These are phyloP conservation scores for Penicillium desertorum DNA, from an alignment of 495 filamentous ascomycete genomes.

Conservation along the genomic window DNA sequence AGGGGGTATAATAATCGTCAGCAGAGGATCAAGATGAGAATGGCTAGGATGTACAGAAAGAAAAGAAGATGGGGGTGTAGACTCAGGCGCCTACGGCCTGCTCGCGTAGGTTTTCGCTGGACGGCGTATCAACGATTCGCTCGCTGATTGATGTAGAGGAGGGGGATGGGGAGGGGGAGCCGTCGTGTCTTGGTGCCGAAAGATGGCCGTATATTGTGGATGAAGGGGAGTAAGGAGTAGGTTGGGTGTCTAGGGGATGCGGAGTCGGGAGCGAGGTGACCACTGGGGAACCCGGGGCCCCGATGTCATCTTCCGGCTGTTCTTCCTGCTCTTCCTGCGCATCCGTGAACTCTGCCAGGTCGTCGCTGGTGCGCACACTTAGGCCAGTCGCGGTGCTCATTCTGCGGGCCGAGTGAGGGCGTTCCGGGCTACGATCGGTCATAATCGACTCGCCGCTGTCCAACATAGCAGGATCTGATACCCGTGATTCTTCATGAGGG, in stretches of 20 bases:
- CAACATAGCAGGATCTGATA: constrained; percentile 38
- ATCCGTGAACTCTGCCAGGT: constrained; percentile 27
- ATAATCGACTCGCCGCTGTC: constrained; percentile 35
- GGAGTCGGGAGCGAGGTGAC: not conserved
- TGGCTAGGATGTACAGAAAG: constrained; percentile 25
- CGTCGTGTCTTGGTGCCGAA: constrained; percentile 16
- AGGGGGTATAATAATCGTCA: constrained; percentile 35
- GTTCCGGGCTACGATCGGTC: constrained; percentile 27
- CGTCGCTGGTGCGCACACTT: constrained; percentile 33
- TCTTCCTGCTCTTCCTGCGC: constrained; percentile 23
- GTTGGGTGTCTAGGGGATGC: constrained; percentile 3
- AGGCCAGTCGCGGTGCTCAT: constrained; percentile 40
- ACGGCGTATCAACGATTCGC: constrained; percentile 22
- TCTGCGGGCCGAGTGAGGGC: constrained; percentile 40
- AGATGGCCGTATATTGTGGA: constrained; percentile 16
- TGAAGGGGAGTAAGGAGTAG: constrained; percentile 5
- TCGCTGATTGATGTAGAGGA: constrained; percentile 25
- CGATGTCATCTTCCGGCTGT: constrained; percentile 8
- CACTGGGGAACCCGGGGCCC: constrained; percentile 3
- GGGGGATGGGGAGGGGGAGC: constrained; percentile 19
- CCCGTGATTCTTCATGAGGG: constrained; percentile 45
- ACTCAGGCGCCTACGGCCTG: constrained; percentile 36
- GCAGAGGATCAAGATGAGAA: constrained; percentile 23
- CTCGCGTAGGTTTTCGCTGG: constrained; percentile 30
- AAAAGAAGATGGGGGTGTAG: not conserved